phyloP scores from a whole-genome alignment of 2,329 filamentous ascomycete species.

The Fusarium newnesense region DNA sequence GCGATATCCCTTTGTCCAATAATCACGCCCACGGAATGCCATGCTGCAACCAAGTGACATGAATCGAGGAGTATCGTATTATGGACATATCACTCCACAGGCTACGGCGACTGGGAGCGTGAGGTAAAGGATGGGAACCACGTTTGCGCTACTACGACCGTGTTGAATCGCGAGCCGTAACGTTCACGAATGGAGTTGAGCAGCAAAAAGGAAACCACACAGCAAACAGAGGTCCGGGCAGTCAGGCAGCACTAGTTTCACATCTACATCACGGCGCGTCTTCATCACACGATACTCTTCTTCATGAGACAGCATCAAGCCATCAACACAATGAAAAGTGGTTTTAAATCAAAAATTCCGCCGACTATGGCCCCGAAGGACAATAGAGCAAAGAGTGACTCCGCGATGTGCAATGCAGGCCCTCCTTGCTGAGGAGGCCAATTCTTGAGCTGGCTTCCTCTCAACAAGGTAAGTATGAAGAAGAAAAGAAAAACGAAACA shows the following conservation, averaged over 20 bases:
- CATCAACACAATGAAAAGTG: slow-evolving; percentile 58
- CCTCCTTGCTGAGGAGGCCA: slow-evolving; percentile 55
- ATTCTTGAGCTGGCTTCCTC: slow-evolving; percentile 58
- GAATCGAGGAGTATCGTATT: not conserved
- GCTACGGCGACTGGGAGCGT: not conserved
- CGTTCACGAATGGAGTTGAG: not conserved
- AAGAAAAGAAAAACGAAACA: slow-evolving; percentile 48
- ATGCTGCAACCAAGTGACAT: too few species aligned
- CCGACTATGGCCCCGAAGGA: slow-evolving; percentile 65
- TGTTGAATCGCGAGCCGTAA: not conserved
- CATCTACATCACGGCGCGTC: rapidly evolving
- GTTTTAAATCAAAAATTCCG: slow-evolving; percentile 63
- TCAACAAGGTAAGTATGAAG: slow-evolving; percentile 67
- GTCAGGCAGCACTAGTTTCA: rapidly evolving
- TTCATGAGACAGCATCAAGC: slow-evolving; percentile 54
- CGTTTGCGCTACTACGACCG: too few species aligned
- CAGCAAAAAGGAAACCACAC: too few species aligned
- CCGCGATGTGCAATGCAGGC: slow-evolving; percentile 68
- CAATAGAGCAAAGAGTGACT: slow-evolving; percentile 60
- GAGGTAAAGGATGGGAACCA: too few species aligned
- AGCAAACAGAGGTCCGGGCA: rapidly evolving
- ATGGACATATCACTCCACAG: too few species aligned
- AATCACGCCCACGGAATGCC: not conserved
- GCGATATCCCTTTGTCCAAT: not conserved
- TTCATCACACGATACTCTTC: slow-evolving; percentile 48